A percentile compares a stretch with the other conserved stretches of the same genome.
These are phyloP conservation scores for Chrysosphaeria jannelii DNA, from an alignment of 2,329 filamentous ascomycete species.

Conservation along the genomic window DNA sequence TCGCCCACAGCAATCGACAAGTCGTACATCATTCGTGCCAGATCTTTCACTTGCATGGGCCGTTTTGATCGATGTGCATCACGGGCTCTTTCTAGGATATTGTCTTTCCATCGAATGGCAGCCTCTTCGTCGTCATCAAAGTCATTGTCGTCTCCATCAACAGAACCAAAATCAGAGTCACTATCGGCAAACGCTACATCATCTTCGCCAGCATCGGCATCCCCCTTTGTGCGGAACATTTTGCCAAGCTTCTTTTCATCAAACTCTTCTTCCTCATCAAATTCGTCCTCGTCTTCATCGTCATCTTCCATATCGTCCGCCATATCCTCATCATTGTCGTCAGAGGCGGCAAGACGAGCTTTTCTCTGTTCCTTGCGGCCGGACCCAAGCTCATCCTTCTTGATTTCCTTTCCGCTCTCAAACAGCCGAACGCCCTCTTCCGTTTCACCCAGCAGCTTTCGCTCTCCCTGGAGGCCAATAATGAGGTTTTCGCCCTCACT, in stretches of 20 bases:
- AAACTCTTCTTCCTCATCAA: conserved; percentile 24
- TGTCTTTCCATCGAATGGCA: conserved; percentile 60
- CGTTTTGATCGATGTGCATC: conserved; percentile 37
- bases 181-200: conserved; percentile 84
- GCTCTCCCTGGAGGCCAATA: conserved; percentile 58
- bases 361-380: conserved; percentile 28
- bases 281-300: conserved; percentile 22
- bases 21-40: conserved; percentile 76
- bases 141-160: conserved; percentile 30
- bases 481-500: conserved; percentile 93
- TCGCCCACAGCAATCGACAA: conserved; percentile 43
- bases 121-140: conserved; percentile 27
- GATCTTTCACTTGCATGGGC: conserved; percentile 49
- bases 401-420: conserved; percentile 40
- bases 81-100: conserved; percentile 46
- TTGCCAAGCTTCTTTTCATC: conserved; percentile 27
- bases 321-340: conserved; percentile 18
- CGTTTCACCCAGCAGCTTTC: conserved; percentile 52
- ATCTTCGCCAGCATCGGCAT: conserved; percentile 35
- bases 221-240: conserved; percentile 22
- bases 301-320: conserved; percentile 20
- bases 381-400: conserved; percentile 25
- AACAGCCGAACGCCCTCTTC: conserved; percentile 69
- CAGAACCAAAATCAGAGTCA: conserved; percentile 79
- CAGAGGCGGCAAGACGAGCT: conserved; percentile 27